Conservation (phyloP, 345 rosid genomes). For the Cardamine occulta region DNA sequence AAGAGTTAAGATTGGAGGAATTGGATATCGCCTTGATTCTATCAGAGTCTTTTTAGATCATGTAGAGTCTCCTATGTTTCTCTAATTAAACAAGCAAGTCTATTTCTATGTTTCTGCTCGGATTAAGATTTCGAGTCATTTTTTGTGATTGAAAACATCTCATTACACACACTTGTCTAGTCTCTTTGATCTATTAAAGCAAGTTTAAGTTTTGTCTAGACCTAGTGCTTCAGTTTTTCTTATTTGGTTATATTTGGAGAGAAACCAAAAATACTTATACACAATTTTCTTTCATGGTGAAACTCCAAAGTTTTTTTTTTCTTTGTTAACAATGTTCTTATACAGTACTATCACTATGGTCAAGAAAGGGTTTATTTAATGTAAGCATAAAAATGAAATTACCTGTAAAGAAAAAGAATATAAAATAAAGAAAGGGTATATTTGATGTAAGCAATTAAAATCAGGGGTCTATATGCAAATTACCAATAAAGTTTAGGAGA, state of each 20-base stretch:
- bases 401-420: not conserved
- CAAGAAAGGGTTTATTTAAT: no score
- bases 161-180: not conserved
- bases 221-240: not conserved
- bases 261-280: not conserved
- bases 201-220: not conserved
- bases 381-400: not conserved
- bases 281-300: not conserved
- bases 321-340: not conserved
- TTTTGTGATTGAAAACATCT: not conserved
- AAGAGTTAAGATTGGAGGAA: no score
- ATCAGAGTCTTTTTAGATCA: no score
- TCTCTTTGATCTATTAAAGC: not conserved
- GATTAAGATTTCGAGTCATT: no score
- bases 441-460: not conserved
- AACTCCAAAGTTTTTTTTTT: not conserved
- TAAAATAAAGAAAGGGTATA: not conserved
- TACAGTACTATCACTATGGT: no score
- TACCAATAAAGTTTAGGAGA: not conserved
- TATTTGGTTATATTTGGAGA: not conserved
- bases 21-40: no score
- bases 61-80: no score
- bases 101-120: no score
- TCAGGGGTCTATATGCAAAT: conserved; percentile 22
- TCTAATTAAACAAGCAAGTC: no score